These are phyloP conservation scores for Diddensiella santjacobensis DNA, from an alignment of 805 yeast species.

Conservation along the genomic window DNA sequence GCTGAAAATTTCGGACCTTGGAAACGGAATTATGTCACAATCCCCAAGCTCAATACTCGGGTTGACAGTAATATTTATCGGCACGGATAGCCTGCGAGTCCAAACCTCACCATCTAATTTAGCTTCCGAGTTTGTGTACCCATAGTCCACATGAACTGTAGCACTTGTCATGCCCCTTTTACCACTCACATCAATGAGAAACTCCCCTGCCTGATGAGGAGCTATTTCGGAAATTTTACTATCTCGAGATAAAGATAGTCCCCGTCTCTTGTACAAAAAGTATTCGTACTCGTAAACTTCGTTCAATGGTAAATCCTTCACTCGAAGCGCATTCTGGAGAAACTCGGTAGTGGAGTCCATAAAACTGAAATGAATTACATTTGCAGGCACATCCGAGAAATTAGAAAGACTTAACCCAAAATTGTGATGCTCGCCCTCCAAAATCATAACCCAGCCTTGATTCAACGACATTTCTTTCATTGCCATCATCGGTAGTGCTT, in stretches of 20 bases:
- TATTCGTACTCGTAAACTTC: constrained; percentile 77
- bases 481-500: constrained; percentile 59
- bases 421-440: constrained; percentile 67
- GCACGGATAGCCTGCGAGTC: constrained; percentile 59
- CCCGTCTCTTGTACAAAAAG: constrained; percentile 53
- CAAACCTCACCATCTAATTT: constrained; percentile 28
- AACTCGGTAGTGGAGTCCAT: constrained; percentile 72
- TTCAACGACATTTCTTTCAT: constrained; percentile 49
- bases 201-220: constrained; percentile 41
- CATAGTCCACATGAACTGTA: constrained; percentile 62
- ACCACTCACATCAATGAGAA: constrained; percentile 61
- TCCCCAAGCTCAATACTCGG: constrained; percentile 72
- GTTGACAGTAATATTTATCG: constrained; percentile 65
- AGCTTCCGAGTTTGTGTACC: constrained; percentile 31
- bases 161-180: constrained; percentile 71
- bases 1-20: constrained; percentile 1
- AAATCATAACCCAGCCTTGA: constrained; percentile 66
- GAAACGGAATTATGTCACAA: constrained; percentile 59
- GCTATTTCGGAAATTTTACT: constrained; percentile 24
- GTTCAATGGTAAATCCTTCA: constrained; percentile 46
- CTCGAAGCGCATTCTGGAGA: constrained; percentile 49
- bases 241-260: constrained; percentile 39
- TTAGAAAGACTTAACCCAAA: constrained; percentile 55
- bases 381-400: constrained; percentile 52
- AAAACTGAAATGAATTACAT: constrained; percentile 56